Evolutionary conservation across 345 rosid species (phyloP), one percentile per base, ranked within the genome.

Genomic region (Aquilaria malaccensis): DNA sequence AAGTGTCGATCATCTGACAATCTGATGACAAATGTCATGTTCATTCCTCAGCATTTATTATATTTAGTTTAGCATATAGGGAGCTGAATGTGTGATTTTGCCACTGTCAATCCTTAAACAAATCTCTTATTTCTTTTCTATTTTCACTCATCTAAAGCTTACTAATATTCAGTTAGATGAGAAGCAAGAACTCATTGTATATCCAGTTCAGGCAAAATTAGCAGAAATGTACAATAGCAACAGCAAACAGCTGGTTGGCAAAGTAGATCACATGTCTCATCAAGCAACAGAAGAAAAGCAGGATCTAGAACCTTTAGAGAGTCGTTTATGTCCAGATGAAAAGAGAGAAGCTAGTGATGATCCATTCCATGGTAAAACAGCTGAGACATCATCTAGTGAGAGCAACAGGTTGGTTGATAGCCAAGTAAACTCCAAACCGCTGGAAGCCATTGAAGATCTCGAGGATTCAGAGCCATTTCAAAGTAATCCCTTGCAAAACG

Each of bases 311-410:
- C 55, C 59, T 13, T 12, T 32, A 0, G 62, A 45, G 32, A 51
- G 56, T 37, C 14, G 46, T 50, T 73, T 79, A 6, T n/a, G 79
- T 67, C 63, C 74, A 63, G 83, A 61, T 10, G 86, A 91, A 64
- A 62, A 22, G 22, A 22, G 22, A 22, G 22, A 22, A 22, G 22
- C 56, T 50, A 62, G 56, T 52, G 33, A 49, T 58, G 61, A 57
- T 32, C 54, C 32, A 22, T 61, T 33, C 3, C 53, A 48, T 68
- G 70, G 52, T 62, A 66, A 61, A 48, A 61, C 46, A 50, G 33
- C 49, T 0, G 63, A 63, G 22, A 51, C 31, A 12, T n/a, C 14
- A 37, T 52, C 14, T 31, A 47, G 55, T 13, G 60, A 69, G 43
- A 61, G 67, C 43, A 65, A 70, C 67, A 69, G 64, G 61, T 58